Conservation (phyloP, 2,329 filamentous ascomycete genomes). For the Didymella exigua region DNA sequence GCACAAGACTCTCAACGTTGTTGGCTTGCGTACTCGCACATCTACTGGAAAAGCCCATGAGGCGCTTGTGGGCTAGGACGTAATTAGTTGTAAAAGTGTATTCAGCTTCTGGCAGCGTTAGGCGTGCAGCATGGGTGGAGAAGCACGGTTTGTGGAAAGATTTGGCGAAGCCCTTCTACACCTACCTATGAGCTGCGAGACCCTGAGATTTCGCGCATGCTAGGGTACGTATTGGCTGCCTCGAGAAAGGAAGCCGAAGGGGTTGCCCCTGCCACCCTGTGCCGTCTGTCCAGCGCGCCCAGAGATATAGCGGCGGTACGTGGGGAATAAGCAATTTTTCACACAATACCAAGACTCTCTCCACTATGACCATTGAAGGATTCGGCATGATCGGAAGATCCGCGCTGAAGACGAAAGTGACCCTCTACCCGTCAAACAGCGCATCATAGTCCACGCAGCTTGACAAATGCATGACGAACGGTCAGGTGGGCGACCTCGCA, state of each 20-base stretch:
- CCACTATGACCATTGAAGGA: neutral
- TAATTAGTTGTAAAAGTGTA: neutral
- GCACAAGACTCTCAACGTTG: neutral
- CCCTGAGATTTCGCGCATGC: neutral
- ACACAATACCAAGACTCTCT: constrained; percentile 6
- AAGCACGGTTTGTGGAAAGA: neutral
- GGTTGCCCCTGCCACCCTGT: neutral
- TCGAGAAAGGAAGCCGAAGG: neutral
- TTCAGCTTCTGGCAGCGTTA: neutral
- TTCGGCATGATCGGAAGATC: neutral
- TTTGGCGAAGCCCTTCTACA: constrained; percentile 3
- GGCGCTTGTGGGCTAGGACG: neutral
- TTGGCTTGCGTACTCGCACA: constrained; percentile 1
- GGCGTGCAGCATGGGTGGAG: constrained; percentile 11
- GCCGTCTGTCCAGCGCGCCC: constrained; percentile 5
- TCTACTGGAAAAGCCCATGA: neutral
- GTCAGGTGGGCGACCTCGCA: neutral
- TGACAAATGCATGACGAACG: constrained; percentile 8
- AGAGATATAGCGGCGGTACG: constrained; percentile 13
- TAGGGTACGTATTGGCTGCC: constrained; percentile 11
- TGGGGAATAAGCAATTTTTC: constrained; percentile 20
- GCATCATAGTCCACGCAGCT: neutral
- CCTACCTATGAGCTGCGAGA: neutral
- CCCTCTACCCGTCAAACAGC: neutral
- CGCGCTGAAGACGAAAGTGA: neutral